Conservation (phyloP, 2,329 filamentous ascomycete species). For the Sporothrix humicola region DNA sequence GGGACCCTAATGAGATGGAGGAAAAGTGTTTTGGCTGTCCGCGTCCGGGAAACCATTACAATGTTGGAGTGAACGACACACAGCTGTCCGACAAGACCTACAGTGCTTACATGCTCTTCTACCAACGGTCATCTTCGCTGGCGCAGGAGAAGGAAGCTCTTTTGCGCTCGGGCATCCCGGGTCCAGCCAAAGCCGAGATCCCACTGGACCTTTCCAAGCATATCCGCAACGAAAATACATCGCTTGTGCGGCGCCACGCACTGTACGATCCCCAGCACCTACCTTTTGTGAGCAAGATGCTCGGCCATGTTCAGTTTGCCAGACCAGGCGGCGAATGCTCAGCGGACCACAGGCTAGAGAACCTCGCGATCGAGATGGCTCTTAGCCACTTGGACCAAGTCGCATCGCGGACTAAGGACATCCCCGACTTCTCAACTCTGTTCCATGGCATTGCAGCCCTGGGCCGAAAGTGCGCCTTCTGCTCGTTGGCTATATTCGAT, state of each 20-base stretch:
- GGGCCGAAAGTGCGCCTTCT: conserved; percentile 57
- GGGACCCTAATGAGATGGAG: conserved; percentile 76
- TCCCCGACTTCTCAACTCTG: conserved; percentile 63
- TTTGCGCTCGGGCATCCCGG: conserved; percentile 44
- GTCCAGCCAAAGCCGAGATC: conserved; percentile 55
- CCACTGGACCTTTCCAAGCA: conserved; percentile 57
- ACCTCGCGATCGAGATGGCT: conserved; percentile 59
- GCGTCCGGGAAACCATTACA: conserved; percentile 45
- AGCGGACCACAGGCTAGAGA: conserved; percentile 52
- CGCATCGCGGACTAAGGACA: conserved; percentile 71
- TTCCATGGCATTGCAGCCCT: conserved; percentile 53
- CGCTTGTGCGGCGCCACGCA: conserved; percentile 76
- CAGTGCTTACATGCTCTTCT: conserved; percentile 98
- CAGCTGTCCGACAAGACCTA: conserved; percentile 69
- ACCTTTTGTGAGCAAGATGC: conserved; percentile 67
- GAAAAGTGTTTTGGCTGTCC: conserved; percentile 79
- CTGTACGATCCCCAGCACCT: conserved; percentile 76
- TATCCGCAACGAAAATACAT: conserved; percentile 74
- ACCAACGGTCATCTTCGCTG: conserved; percentile 77
- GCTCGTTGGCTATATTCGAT: conserved; percentile 63
- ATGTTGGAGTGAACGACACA: conserved; percentile 49
- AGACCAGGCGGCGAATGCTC: conserved; percentile 55
- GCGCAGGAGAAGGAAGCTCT: conserved; percentile 58
- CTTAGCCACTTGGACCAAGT: conserved; percentile 77
- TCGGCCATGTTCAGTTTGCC: conserved; percentile 61